Conservation (phyloP, 23 red algal genomes). For the Gracilaria gracilis region DNA sequence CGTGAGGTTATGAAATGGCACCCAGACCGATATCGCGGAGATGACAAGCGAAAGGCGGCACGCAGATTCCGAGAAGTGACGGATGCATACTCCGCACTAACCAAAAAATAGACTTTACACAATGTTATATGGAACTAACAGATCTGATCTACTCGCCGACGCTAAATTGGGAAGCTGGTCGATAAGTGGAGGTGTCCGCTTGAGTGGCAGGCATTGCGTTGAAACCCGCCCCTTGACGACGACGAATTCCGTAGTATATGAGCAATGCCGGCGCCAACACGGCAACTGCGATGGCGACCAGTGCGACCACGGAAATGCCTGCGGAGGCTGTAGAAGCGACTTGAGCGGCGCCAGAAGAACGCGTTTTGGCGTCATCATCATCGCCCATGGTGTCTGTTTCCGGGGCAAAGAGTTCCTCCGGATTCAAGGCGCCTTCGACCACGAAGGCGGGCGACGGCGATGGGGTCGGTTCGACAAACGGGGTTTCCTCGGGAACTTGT, state of each 20-base stretch:
- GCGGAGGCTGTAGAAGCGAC: not conserved
- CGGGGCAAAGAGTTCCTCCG: not conserved
- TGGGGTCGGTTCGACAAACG: not conserved
- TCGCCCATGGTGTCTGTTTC: not conserved
- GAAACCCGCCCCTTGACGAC: constrained; percentile 43
- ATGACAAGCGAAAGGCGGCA: constrained; percentile 25
- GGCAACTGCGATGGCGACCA: constrained; percentile 54
- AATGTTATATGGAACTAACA: not conserved
- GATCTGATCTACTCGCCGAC: constrained; percentile 35
- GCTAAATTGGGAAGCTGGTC: constrained; percentile 26
- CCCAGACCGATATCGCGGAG: constrained; percentile 62
- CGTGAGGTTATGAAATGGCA: constrained; percentile 66
- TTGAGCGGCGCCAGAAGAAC: constrained; percentile 5
- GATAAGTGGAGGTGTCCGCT: constrained; percentile 1
- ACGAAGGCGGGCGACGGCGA: not conserved
- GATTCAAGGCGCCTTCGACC: not conserved
- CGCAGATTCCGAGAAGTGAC: constrained; percentile 60
- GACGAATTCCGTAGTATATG: constrained; percentile 49
- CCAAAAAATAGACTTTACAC: constrained; percentile 38
- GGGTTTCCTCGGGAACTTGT: not conserved
- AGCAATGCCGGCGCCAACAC: constrained; percentile 47
- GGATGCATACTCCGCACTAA: constrained; percentile 56
- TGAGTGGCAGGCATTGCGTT: constrained; percentile 52
- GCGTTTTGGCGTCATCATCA: not conserved
- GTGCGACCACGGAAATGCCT: constrained; percentile 35